Evolutionary conservation across 345 rosid species (phyloP), one percentile per base, ranked within the genome.

Genomic region (Tarenaya hassleriana): DNA sequence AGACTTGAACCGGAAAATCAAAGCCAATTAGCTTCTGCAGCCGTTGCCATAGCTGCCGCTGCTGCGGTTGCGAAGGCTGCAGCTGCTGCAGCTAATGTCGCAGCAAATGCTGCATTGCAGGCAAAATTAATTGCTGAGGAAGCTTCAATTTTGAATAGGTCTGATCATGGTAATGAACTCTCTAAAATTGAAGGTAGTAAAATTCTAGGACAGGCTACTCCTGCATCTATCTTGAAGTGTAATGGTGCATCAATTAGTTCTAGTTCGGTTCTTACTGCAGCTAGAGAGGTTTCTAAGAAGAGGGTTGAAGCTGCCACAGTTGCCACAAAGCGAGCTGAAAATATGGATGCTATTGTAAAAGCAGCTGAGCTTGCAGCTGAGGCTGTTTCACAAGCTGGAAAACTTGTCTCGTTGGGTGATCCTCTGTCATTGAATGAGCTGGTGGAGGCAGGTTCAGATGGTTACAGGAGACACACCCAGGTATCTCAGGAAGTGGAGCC

Each of bases 61-160:
- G 86, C 95, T 63, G 81, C 99, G 34, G 95, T 88, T 72, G 99
- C 97, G 29, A 88, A 80, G 66, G 97, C 95, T 9, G 99, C 99
- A 43, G 92, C 99, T 48, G 97, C 97, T 10, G 95, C 95, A 41
- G 95, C 97, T 52, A 83, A 74, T 69, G 95, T 94, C 38, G 97
- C 99, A 56, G 77, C 91, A 18, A 75, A 69, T 78, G 97, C 99
- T 55, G 97, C 99, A 39, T 62, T 94, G 60, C 99, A 88, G 75
- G 92, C 94, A 27, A 88, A 86, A 75, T 41, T 83, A 51, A 78
- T 88, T 89, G 97, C 95, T 65, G 95, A 94, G 60, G 99, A 86
- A 75, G 88, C 83, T 59, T 69, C 73, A 19, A 46, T 55, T 67
- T 68, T 75, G 34, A 64, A 66, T 59, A 45, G 48, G 55, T 59